phyloP scores from a whole-genome alignment of 2,329 filamentous ascomycete genomes.

The Coniochaeta sp. region DNA sequence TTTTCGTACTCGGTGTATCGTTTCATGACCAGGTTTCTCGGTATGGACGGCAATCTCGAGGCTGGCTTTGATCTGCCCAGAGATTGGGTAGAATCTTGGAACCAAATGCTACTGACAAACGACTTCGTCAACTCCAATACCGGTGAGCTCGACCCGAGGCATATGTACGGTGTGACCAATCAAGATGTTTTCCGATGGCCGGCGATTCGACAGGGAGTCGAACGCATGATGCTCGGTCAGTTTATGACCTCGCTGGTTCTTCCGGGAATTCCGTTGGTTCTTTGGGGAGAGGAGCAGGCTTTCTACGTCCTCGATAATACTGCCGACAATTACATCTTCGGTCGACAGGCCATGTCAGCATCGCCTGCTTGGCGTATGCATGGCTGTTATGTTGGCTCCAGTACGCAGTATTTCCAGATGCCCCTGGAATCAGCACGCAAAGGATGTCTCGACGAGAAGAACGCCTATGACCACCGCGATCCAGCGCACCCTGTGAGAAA shows the following conservation, averaged over 20 bases:
- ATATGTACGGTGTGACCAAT: conserved; percentile 58
- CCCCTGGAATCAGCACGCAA: conserved; percentile 43
- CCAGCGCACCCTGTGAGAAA: conserved; percentile 54
- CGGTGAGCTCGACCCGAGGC: conserved; percentile 53
- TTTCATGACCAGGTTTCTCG: conserved; percentile 21
- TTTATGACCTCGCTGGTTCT: conserved; percentile 49
- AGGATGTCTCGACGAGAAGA: conserved; percentile 47
- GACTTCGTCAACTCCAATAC: conserved; percentile 54
- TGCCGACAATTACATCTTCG: conserved; percentile 57
- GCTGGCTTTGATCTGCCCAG: conserved; percentile 21
- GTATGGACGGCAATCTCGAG: conserved; percentile 22
- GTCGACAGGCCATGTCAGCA: conserved; percentile 54
- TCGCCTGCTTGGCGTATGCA: conserved; percentile 57
- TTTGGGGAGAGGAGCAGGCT: conserved; percentile 61
- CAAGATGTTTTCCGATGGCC: conserved; percentile 62
- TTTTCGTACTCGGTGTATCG: conserved; percentile 29
- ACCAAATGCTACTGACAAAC: conserved; percentile 47
- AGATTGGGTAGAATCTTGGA: conserved; percentile 42
- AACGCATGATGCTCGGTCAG: conserved; percentile 47
- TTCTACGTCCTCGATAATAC: conserved; percentile 58
- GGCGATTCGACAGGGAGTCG: conserved; percentile 45
- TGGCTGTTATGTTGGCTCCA: conserved; percentile 52
- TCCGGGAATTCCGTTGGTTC: conserved; percentile 27
- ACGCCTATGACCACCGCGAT: conserved; percentile 55
- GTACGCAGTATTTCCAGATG: conserved; percentile 49